phyloP scores from a whole-genome alignment of 2,329 filamentous ascomycete genomes.

The Colletotrichum phormii region DNA sequence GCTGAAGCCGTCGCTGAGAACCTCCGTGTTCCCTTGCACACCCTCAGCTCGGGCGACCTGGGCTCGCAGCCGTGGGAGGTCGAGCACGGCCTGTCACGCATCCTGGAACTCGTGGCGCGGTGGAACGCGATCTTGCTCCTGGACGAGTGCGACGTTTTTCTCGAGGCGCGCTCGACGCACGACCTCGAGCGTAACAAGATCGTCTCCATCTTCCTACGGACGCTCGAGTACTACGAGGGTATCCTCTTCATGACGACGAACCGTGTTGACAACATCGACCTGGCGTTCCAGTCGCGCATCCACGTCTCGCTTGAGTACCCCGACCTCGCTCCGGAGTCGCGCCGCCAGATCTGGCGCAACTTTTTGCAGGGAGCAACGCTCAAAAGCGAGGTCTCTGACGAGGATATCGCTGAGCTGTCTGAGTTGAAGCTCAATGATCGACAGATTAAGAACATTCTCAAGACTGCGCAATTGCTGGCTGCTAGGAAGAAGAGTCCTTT shows the following conservation, averaged over 20 bases:
- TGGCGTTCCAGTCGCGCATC: constrained; percentile 60
- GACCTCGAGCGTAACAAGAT: constrained; percentile 49
- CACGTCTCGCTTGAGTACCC: constrained; percentile 62
- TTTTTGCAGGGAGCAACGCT: constrained; percentile 49
- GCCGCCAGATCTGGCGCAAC: constrained; percentile 52
- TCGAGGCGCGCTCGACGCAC: constrained; percentile 50
- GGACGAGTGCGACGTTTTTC: constrained; percentile 57
- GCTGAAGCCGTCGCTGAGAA: constrained; percentile 63
- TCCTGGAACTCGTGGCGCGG: constrained; percentile 73
- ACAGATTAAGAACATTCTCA: constrained; percentile 62
- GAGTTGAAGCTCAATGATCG: constrained; percentile 56
- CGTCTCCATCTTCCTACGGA: constrained; percentile 54
- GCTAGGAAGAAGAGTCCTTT: constrained; percentile 42
- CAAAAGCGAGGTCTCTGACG: constrained; percentile 43
- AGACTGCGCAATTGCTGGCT: constrained; percentile 61
- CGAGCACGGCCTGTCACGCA: constrained; percentile 66
- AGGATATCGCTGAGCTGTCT: constrained; percentile 49
- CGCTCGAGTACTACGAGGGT: constrained; percentile 60
- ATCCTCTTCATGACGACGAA: constrained; percentile 63
- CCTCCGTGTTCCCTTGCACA: constrained; percentile 61
- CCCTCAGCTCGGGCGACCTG: constrained; percentile 74
- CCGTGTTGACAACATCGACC: constrained; percentile 57
- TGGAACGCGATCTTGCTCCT: constrained; percentile 56
- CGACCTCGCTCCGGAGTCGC: constrained; percentile 49
- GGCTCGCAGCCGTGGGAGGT: constrained; percentile 74